These are phyloP conservation scores for Phaeomoniella chlamydospora DNA, from an alignment of 2,329 filamentous ascomycete species.

Conservation along the genomic window DNA sequence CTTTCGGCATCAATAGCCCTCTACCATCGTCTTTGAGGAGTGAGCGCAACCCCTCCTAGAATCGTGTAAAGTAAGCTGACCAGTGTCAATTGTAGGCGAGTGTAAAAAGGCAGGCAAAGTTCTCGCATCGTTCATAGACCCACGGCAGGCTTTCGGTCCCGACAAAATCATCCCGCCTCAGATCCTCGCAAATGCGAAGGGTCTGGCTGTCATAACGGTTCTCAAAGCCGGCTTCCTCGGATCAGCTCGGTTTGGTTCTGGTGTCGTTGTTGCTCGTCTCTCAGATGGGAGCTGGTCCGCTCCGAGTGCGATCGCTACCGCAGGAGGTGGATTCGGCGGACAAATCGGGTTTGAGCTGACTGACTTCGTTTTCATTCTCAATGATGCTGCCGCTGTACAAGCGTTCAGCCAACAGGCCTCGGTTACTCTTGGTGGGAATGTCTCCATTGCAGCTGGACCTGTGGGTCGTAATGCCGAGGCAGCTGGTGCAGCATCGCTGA, in stretches of 20 bases:
- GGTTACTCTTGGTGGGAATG: slow-evolving; percentile 87
- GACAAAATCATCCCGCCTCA: slow-evolving; percentile 94
- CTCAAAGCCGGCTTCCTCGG: slow-evolving; percentile 35
- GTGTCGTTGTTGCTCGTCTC: slow-evolving; percentile 32
- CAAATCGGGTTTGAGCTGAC: slow-evolving; percentile 37
- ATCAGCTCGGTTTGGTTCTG: slow-evolving; percentile 34
- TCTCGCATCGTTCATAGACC: slow-evolving; percentile 85
- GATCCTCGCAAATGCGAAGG: slow-evolving; percentile 78
- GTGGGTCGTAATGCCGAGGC: slow-evolving; percentile 92
- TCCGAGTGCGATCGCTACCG: slow-evolving; percentile 32
- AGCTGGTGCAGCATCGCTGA: slow-evolving; percentile 81
- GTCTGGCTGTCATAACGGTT: slow-evolving; percentile 33
- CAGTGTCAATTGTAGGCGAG: slow-evolving; percentile 54
- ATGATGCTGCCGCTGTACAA: slow-evolving; percentile 76
- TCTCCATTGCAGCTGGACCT: slow-evolving; percentile 86
- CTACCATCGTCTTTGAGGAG: slow-evolving; percentile 33
- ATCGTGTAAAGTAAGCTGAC: not conserved
- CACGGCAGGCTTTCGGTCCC: slow-evolving; percentile 80
- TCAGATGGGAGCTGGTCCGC: slow-evolving; percentile 34
- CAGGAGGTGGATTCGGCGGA: slow-evolving; percentile 33
- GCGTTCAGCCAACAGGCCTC: slow-evolving; percentile 88
- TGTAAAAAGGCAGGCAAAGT: slow-evolving; percentile 97
- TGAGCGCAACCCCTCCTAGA: slow-evolving; percentile 14
- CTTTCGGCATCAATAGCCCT: slow-evolving; percentile 15
- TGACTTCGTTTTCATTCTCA: slow-evolving; percentile 91